Evolutionary conservation across 177 flowering plant genomes (phyloP).

Genomic region (Vitis hybrid): DNA sequence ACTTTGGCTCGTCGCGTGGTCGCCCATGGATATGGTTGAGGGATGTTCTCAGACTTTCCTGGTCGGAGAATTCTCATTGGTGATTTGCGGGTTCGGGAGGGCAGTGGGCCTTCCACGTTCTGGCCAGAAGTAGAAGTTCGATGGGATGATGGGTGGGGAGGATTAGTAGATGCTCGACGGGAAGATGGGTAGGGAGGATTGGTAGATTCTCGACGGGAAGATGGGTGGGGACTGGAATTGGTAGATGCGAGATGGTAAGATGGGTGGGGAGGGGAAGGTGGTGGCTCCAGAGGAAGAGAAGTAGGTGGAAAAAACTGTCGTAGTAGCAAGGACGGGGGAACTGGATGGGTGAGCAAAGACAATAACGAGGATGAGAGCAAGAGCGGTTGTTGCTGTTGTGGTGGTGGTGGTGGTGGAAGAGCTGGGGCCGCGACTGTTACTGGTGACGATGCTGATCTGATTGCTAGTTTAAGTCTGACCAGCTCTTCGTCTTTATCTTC

Average conservation of each 20-base stretch:
- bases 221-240: neutral
- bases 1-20: conserved; percentile 29
- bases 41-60: conserved; percentile 11
- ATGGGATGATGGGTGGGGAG: neutral
- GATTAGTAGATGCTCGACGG: neutral
- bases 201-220: neutral
- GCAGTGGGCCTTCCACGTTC: neutral
- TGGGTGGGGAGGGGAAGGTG: neutral
- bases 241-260: neutral
- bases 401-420: neutral
- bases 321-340: neutral
- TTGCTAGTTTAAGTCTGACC: neutral
- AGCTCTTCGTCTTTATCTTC: too few species aligned
- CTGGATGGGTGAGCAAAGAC: too few species aligned
- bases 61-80: neutral
- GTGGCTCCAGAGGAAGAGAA: neutral
- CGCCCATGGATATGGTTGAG: conserved; percentile 46
- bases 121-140: neutral
- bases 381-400: neutral
- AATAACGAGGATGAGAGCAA: neutral
- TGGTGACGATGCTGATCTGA: neutral
- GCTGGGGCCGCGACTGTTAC: neutral
- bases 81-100: neutral
- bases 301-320: neutral
- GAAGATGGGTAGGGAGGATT: neutral